A percentile compares a stretch with the other conserved stretches of the same genome.
Conservation (phyloP, 2,329 filamentous ascomycete species). For the Leptographium wingfieldii region DNA sequence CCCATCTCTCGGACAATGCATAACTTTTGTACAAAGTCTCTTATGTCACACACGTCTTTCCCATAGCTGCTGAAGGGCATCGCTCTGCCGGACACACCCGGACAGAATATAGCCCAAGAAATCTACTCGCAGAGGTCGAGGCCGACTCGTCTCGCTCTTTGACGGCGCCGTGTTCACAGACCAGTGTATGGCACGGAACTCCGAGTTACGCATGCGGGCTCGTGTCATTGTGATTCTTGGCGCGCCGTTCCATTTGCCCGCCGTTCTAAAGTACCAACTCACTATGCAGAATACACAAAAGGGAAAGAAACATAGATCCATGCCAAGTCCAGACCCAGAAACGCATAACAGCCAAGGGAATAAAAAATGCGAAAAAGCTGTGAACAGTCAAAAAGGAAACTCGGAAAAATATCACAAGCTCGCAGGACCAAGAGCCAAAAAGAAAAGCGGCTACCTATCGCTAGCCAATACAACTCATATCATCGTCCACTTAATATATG, state of each 20-base stretch:
- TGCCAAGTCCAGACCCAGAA: not conserved
- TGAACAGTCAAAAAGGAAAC: not conserved
- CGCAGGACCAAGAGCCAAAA: not conserved
- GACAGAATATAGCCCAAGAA: not conserved
- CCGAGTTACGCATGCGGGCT: too few relatives aligned
- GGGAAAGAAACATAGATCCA: not conserved
- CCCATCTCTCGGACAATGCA: not conserved
- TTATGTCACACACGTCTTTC: not conserved
- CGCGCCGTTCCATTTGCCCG: not conserved
- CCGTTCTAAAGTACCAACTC: not conserved
- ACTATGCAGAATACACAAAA: not conserved
- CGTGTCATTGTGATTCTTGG: too few relatives aligned
- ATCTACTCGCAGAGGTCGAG: not conserved
- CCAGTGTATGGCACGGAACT: not conserved
- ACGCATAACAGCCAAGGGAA: not conserved
- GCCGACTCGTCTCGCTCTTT: not conserved
- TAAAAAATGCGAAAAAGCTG: not conserved
- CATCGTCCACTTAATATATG: not conserved
- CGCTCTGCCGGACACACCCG: not conserved
- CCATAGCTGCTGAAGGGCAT: not conserved
- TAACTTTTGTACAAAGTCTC: not conserved
- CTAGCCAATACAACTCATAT: not conserved
- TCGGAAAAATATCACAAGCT: not conserved
- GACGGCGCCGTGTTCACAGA: not conserved
- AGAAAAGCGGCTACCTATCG: not conserved